Conservation (phyloP, 192 early-diverging fungal genomes). For the Backusella parvicylindrica region DNA sequence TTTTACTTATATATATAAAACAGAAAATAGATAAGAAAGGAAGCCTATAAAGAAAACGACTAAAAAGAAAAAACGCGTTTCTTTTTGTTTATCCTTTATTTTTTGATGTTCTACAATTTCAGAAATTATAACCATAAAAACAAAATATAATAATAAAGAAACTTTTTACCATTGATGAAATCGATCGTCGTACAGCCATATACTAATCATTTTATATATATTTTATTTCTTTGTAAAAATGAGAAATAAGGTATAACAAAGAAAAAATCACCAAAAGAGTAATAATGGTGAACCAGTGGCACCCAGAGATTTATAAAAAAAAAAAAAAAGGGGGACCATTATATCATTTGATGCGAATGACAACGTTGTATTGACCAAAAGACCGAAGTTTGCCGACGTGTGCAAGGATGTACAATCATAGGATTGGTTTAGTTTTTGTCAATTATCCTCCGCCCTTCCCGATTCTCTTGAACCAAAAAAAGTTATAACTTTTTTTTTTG, state of each 20-base stretch:
- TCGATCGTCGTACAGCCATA: background rate
- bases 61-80: background rate
- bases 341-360: background rate
- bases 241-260: no score
- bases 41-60: background rate
- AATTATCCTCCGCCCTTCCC: background rate
- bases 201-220: background rate
- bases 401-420: background rate
- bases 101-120: background rate
- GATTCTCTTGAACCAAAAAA: background rate
- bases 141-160: background rate
- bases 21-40: no score
- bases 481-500: background rate
- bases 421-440: conserved; percentile 15
- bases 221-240: background rate
- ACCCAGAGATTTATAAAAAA: background rate
- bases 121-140: background rate
- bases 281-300: background rate
- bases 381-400: background rate
- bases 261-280: background rate
- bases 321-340: background rate
- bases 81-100: background rate
- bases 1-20: background rate
- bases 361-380: background rate
- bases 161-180: background rate